Conservation (phyloP, 2,329 filamentous ascomycete genomes). For the Chalara sp. region DNA sequence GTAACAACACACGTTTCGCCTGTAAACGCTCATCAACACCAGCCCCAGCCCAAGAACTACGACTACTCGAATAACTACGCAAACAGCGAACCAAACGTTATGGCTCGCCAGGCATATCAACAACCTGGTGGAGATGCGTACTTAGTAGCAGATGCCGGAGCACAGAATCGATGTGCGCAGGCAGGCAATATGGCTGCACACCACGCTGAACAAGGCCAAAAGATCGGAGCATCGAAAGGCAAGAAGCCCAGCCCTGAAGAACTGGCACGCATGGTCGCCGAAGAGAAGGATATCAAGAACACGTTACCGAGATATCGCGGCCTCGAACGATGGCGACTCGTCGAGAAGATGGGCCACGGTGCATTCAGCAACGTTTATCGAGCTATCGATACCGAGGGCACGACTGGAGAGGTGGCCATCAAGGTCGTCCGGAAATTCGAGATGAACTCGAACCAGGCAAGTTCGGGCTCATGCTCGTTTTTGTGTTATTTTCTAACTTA, state of each 20-base stretch:
- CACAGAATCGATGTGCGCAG: conserved; percentile 61
- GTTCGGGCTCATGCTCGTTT: conserved; percentile 36
- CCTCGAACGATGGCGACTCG: conserved; percentile 74
- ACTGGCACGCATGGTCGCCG: conserved; percentile 79
- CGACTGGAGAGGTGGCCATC: conserved; percentile 80
- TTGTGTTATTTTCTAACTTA: conserved; percentile 24
- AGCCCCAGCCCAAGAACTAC: conserved; percentile 30
- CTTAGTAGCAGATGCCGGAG: conserved; percentile 48
- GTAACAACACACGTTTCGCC: conserved; percentile 34
- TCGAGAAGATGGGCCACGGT: conserved; percentile 98
- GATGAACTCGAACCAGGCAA: conserved; percentile 98
- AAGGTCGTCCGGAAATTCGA: conserved; percentile 99
- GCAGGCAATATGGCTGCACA: conserved; percentile 60
- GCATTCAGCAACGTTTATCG: conserved; percentile 99
- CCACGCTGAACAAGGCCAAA: conserved; percentile 51
- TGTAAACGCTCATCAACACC: conserved; percentile 57
- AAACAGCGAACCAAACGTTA: conserved; percentile 50
- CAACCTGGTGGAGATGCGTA: conserved; percentile 55
- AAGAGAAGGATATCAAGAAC: conserved; percentile 79
- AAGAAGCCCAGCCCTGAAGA: conserved; percentile 56
- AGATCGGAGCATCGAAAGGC: conserved; percentile 25
- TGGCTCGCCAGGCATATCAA: conserved; percentile 52
- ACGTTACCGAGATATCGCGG: conserved; percentile 85
- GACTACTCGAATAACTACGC: conserved; percentile 47
- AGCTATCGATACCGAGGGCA: conserved; percentile 66